Base-by-base conservation (phyloP, 1,139 yeast species). In the Pichia sp. region DNA sequence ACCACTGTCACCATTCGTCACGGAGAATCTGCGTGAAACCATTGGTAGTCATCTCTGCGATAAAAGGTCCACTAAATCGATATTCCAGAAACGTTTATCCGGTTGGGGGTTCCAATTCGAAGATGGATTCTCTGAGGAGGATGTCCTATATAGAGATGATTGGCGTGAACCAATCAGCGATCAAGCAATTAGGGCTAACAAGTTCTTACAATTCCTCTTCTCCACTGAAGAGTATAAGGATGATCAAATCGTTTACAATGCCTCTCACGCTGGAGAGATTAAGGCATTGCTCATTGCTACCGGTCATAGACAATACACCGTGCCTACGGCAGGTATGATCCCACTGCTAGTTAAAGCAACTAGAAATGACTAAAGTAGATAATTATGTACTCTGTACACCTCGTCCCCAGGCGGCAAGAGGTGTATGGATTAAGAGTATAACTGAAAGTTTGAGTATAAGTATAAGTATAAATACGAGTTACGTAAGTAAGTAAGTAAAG, bases 1-100 rank as follows among this genome's bases (percentile, higher is more conserved):
- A 27, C 39, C 47, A 25, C 56, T 59, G 4, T 47, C 32, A 15
- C 75, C 74, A 5, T 37, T 67, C 12, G 64, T 75, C 16, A 57
- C 60, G 32, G 91, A 82, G 39, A 64, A 67, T 29, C 49, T 81
- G 6, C 63, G 93, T 35, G 93, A 82, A 53, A 76, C 79, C 1
- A 66, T 77, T 20, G 91, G 91, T 1, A 63, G 62, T 13, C 84
- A 82, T 52, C 59, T 76, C 3, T 82, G 93, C 53, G 87, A 82
- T 54, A 67, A 71, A 52, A 59, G 91, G 36, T 60, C 72, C 3
- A 46, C 66, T 2, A 65, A 62, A 42, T 40, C 62, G 1, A 60
- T 59, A 27, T 67, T 72, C 19, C 46, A 45, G 8, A 52, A 60
- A 17, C 53, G 74, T 28, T 65, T 67, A 37, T 52, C 42, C 38